A percentile compares a stretch with the other conserved stretches of the same genome.
Evolutionary conservation across 2,329 filamentous ascomycete genomes (phyloP).

Genomic region (Exophiala dermatitidis): DNA sequence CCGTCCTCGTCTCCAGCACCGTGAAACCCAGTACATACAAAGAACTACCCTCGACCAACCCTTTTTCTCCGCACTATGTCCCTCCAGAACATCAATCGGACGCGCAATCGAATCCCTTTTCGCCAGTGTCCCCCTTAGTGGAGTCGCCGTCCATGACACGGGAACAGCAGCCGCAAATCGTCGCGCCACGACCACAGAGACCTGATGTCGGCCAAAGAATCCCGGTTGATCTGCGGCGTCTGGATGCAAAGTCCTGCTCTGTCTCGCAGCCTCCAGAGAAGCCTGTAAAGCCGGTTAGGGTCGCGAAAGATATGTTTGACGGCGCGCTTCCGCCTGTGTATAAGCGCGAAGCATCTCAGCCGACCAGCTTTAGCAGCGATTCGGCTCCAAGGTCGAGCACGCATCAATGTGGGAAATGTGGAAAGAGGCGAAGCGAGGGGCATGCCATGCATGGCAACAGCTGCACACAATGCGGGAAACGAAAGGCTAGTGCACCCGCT

Average conservation of each 20-base stretch:
- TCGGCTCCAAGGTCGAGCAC: background rate
- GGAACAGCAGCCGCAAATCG: slow-evolving; percentile 6
- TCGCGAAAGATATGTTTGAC: slow-evolving; percentile 27
- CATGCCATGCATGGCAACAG: slow-evolving; percentile 5
- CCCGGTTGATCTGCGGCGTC: slow-evolving; percentile 18
- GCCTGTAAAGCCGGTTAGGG: slow-evolving; percentile 20
- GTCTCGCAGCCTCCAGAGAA: slow-evolving; percentile 9
- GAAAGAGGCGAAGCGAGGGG: slow-evolving; percentile 12
- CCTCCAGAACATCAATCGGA: slow-evolving; percentile 3
- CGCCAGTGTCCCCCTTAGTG: slow-evolving; percentile 23
- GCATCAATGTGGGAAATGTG: slow-evolving; percentile 16
- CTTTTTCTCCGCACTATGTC: slow-evolving; percentile 18
- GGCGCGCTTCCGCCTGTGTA: slow-evolving; percentile 25
- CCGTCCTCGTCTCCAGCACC: slow-evolving; percentile 17
- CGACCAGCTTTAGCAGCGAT: slow-evolving; percentile 2
- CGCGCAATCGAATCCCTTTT: slow-evolving; percentile 11
- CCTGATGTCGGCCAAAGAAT: slow-evolving; percentile 8
- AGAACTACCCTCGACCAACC: slow-evolving; percentile 19
- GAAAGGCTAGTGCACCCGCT: slow-evolving; percentile 9
- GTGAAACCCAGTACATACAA: slow-evolving; percentile 15
- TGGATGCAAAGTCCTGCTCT: slow-evolving; percentile 22
- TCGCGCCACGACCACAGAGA: slow-evolving; percentile 15
- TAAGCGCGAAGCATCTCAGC: slow-evolving; percentile 18
- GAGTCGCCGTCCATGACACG: slow-evolving; percentile 7
- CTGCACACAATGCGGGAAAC: slow-evolving; percentile 23